Evolutionary conservation across 306 rosid species (phyloP), one percentile per base, ranked within the genome.

Genomic region (Styphnolobium japonicum): DNA sequence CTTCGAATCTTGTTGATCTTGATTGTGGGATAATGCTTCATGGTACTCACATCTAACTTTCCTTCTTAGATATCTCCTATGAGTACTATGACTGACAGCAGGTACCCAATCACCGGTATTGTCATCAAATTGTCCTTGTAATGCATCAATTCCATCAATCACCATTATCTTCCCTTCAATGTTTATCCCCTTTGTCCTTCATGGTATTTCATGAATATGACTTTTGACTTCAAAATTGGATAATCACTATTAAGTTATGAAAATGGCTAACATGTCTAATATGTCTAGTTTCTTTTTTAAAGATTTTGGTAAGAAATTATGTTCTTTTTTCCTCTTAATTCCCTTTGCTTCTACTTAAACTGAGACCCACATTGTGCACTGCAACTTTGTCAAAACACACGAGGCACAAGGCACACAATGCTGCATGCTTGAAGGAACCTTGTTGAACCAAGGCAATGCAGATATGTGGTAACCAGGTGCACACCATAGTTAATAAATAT

Each of bases 141-240:
- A 88, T 3, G 90, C 95, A 80, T 90, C 95, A 46, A 90, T 67
- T 42, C 95, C 92, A 55, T 74, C 42, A 0, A 84, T 84, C 43
- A 88, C 92, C 91, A n/a, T n/a, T n/a, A 87, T 87, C 56, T 87
- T 90, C 72, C 91, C 92, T 83, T 87, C 92, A 43, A 88, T 74
- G 2, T 75, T 87, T 51, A 87, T 57, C 65, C 87, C 95, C 66
- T 71, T 86, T 73, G 85, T 90, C 80, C 76, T 82, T n/a, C n/a
- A n/a, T n/a, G n/a, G n/a, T n/a, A n/a, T n/a, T n/a, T n/a, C n/a
- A n/a, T 3, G 52, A n/a, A 42, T 12, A 33, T 36, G 10, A 37
- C 51, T 49, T 58, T 71, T 80, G 46, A 31, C n/a, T 7, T 60
- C 14, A 21, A 14, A 79, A 56, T 27, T 70, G 56, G 27, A 14